Evolutionary conservation across 1,284 basidiomycete genomes (phyloP).

Genomic region (Earliella scabrosa): DNA sequence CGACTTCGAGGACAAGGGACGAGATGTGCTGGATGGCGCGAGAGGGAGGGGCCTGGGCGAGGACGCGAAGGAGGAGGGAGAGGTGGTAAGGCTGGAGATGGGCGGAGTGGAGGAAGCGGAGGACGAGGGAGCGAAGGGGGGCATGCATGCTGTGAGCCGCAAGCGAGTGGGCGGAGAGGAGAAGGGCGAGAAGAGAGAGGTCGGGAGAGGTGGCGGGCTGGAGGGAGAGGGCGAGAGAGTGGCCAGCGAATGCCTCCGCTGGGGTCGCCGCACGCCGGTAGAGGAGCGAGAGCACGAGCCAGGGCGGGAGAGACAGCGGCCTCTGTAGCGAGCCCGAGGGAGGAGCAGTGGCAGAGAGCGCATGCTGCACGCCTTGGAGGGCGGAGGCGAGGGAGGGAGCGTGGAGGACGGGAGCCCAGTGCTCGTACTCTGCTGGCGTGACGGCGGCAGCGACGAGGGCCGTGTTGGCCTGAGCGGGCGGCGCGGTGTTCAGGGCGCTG

Average conservation of each 20-base stretch:
- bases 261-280: constrained; percentile 50
- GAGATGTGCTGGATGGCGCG: constrained; percentile 4
- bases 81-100: constrained; percentile 45
- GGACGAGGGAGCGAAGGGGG: constrained; percentile 46
- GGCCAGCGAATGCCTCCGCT: constrained; percentile 43
- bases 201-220: constrained; percentile 36
- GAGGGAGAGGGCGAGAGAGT: constrained; percentile 44
- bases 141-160: constrained; percentile 49
- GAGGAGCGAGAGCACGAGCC: constrained; percentile 57
- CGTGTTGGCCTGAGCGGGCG: neutral
- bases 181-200: constrained; percentile 47
- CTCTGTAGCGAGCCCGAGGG: neutral
- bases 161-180: constrained; percentile 52
- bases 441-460: neutral
- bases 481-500: neutral
- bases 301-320: constrained; percentile 43
- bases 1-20: constrained; percentile 29
- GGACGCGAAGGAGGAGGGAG: constrained; percentile 58
- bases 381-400: constrained; percentile 11
- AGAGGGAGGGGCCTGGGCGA: constrained; percentile 29
- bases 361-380: constrained; percentile 6
- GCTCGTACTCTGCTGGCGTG: constrained; percentile 1
- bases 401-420: constrained; percentile 14
- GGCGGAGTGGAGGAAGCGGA: constrained; percentile 47
- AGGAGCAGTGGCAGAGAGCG: neutral